Conservation (phyloP, 768 basidiomycete genomes). For the Tylopilus felleus region DNA sequence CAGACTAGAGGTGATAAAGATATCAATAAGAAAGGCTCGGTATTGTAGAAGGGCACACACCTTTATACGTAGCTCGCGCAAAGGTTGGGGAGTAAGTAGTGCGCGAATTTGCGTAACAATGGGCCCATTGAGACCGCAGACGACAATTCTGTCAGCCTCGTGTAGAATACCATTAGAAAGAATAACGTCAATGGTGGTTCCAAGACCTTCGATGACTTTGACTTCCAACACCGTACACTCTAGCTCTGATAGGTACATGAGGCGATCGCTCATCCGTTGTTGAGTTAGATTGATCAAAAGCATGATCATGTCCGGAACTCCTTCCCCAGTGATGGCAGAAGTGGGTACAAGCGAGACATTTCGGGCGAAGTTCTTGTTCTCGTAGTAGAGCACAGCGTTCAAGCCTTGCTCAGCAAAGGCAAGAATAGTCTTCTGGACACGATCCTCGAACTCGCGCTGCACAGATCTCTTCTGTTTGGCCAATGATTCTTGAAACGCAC, state of each 20-base stretch:
- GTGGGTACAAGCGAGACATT: constrained; percentile 97
- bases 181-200: constrained; percentile 96
- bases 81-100: constrained; percentile 90
- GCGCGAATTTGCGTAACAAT: constrained; percentile 95
- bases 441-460: constrained; percentile 90
- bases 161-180: constrained; percentile 89
- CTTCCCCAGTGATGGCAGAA: constrained; percentile 97
- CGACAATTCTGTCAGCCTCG: constrained; percentile 91
- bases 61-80: constrained; percentile 95
- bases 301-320: constrained; percentile 99
- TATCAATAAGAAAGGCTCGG: constrained; percentile 1
- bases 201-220: constrained; percentile 96
- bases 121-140: constrained; percentile 96
- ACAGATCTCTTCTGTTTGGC: constrained; percentile 75
- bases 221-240: constrained; percentile 99
- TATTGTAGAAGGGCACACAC: constrained; percentile 36
- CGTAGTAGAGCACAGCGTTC: constrained; percentile 93
- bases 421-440: constrained; percentile 76
- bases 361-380: constrained; percentile 92
- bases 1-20: constrained; percentile 51
- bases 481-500: constrained; percentile 88
- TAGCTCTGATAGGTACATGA: constrained; percentile 97
- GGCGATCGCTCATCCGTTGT: constrained; percentile 92
- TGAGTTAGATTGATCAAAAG: constrained; percentile 95
- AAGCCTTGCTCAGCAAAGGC: constrained; percentile 98